These are phyloP conservation scores for Micractinium sp. DNA, from an alignment of 139 green algal species.

Conservation along the genomic window DNA sequence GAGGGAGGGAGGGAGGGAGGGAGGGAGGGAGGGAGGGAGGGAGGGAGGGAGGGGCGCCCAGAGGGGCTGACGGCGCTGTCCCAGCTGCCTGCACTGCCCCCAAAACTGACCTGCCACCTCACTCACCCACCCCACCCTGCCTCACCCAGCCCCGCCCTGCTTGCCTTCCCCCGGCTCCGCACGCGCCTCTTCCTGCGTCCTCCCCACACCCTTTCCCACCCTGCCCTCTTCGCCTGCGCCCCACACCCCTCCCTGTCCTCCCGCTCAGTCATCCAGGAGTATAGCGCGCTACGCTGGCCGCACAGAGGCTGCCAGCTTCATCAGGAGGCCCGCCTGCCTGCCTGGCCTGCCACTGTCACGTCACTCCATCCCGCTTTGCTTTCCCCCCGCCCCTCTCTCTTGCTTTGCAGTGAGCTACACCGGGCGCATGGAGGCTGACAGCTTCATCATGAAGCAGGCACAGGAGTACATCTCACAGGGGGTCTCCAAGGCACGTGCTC, in stretches of 20 bases:
- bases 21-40: too few relatives aligned
- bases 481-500: not conserved
- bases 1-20: not conserved
- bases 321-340: too few relatives aligned
- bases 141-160: too few relatives aligned
- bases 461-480: constrained; percentile 2
- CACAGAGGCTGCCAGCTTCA: too few relatives aligned
- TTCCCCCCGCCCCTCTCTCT: too few relatives aligned
- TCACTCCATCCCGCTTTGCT: not conserved
- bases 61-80: too few relatives aligned
- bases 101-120: not conserved
- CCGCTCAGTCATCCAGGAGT: too few relatives aligned
- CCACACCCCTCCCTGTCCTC: not conserved
- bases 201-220: not conserved
- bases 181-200: not conserved
- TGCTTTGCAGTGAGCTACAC: constrained; percentile 1
- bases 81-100: not conserved
- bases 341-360: too few relatives aligned
- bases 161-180: too few relatives aligned
- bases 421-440: constrained; percentile 32
- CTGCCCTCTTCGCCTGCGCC: not conserved
- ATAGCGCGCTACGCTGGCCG: too few relatives aligned
- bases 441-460: not conserved
- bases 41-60: too few relatives aligned
- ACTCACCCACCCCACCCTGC: not conserved